phyloP scores from a whole-genome alignment of 78 protist genomes.

The Bodo saltans region DNA sequence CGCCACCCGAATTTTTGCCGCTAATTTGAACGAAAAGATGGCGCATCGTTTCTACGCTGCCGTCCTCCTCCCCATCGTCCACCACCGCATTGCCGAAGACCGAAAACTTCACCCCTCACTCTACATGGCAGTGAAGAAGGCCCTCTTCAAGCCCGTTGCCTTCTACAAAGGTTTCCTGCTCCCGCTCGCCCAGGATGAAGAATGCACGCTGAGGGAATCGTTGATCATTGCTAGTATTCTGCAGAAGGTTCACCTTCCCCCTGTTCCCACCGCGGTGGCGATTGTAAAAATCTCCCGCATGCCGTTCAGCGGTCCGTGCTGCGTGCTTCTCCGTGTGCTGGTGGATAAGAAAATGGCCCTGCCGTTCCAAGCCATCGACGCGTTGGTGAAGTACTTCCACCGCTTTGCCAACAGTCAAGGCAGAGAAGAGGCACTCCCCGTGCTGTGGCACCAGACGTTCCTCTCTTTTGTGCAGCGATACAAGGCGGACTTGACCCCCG shows the following conservation, averaged over 20 bases:
- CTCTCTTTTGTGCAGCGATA: constrained; percentile 78
- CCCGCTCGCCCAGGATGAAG: constrained; percentile 72
- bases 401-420: constrained; percentile 35
- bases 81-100: constrained; percentile 67
- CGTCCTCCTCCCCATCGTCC: constrained; percentile 83
- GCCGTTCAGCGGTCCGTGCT: constrained; percentile 13
- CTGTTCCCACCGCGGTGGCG: constrained; percentile 73
- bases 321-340: constrained; percentile 62
- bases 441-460: constrained; percentile 86
- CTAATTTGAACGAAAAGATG: constrained; percentile 66
- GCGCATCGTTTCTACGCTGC: constrained; percentile 83
- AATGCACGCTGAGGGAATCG: constrained; percentile 64
- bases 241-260: constrained; percentile 65
- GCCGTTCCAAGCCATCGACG: constrained; percentile 81
- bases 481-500: constrained; percentile 67
- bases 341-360: constrained; percentile 86
- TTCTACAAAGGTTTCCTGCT: constrained; percentile 91
- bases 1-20: constrained; percentile 81
- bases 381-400: constrained; percentile 67
- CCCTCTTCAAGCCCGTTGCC: constrained; percentile 86
- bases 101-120: constrained; percentile 81
- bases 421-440: constrained; percentile 63
- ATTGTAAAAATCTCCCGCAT: constrained; percentile 58
- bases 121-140: constrained; percentile 75
- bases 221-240: constrained; percentile 59